These are phyloP conservation scores for Solanum neorickii DNA, from an alignment of 257 asterid species.

Conservation along the genomic window DNA sequence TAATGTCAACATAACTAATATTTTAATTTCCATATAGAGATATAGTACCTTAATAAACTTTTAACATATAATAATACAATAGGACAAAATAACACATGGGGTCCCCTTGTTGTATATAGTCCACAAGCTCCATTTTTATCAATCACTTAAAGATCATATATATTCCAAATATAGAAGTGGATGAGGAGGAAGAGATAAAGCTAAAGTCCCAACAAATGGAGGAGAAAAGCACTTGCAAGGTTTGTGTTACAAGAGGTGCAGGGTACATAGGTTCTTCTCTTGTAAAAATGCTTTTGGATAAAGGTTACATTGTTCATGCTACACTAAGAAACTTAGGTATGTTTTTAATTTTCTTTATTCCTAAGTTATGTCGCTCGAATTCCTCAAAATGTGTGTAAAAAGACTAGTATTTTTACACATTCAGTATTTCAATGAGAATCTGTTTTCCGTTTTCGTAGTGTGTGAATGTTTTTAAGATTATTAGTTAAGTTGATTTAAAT, in stretches of 20 bases:
- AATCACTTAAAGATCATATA: neutral
- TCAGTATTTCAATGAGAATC: neutral
- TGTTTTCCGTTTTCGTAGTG: neutral
- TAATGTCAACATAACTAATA: too few species aligned
- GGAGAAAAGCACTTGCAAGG: slow-evolving; percentile 14
- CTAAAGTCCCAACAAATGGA: neutral
- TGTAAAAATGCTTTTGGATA: slow-evolving; percentile 26
- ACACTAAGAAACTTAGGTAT: slow-evolving; percentile 45
- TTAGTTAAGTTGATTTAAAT: neutral
- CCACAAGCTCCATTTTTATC: neutral
- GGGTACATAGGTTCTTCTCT: slow-evolving; percentile 58
- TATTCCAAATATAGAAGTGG: neutral
- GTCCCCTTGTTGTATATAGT: neutral
- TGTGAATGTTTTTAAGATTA: neutral
- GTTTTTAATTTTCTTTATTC: neutral
- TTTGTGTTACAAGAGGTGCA: slow-evolving; percentile 61
- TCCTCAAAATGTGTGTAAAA: too few species aligned
- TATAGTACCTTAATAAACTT: too few species aligned
- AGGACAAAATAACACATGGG: neutral
- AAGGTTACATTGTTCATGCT: slow-evolving; percentile 55
- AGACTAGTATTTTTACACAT: too few species aligned
- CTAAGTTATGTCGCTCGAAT: neutral
- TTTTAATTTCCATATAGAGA: too few species aligned
- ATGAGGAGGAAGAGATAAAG: neutral
- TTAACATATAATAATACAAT: neutral